phyloP scores from a whole-genome alignment of 2,329 filamentous ascomycete genomes.

The Hymenoscyphus occultus region DNA sequence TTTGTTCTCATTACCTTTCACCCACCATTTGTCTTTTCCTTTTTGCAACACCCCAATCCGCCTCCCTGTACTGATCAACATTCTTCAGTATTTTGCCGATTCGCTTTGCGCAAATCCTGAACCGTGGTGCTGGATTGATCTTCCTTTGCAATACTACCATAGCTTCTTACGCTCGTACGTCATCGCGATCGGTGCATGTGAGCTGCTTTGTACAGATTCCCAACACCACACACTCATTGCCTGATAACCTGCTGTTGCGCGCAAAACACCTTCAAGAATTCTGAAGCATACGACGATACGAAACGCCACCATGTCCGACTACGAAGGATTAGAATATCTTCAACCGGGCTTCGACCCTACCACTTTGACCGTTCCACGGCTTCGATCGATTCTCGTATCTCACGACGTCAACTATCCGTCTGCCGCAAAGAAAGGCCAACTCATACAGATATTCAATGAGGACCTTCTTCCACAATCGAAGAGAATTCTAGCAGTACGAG shows the following conservation, averaged over 20 bases:
- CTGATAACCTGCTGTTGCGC: neutral
- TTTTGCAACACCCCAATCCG: neutral
- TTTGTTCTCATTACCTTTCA: conserved; percentile 5
- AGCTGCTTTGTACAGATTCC: conserved; percentile 1
- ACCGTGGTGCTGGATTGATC: conserved; percentile 2
- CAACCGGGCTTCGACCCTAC: conserved; percentile 81
- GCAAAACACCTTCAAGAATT: neutral
- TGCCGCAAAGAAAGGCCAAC: conserved; percentile 85
- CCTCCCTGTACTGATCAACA: conserved; percentile 1
- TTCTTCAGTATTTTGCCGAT: conserved; percentile 8
- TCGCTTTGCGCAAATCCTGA: conserved; percentile 4
- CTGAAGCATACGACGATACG: conserved; percentile 7
- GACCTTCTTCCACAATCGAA: conserved; percentile 75
- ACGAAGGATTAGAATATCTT: conserved; percentile 74
- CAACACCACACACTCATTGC: neutral
- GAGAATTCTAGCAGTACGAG: conserved; percentile 71
- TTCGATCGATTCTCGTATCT: conserved; percentile 87
- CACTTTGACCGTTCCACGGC: conserved; percentile 78
- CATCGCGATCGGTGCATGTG: conserved; percentile 6
- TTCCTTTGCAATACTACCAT: neutral
- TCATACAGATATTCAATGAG: conserved; percentile 79
- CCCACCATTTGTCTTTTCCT: neutral
- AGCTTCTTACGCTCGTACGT: conserved; percentile 6
- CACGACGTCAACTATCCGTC: conserved; percentile 84
- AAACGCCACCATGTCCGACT: conserved; percentile 52